A percentile compares a stretch with the other conserved stretches of the same genome.
These are phyloP conservation scores for Beta vulgaris DNA, from an alignment of 148 eudicot species.

Conservation along the genomic window DNA sequence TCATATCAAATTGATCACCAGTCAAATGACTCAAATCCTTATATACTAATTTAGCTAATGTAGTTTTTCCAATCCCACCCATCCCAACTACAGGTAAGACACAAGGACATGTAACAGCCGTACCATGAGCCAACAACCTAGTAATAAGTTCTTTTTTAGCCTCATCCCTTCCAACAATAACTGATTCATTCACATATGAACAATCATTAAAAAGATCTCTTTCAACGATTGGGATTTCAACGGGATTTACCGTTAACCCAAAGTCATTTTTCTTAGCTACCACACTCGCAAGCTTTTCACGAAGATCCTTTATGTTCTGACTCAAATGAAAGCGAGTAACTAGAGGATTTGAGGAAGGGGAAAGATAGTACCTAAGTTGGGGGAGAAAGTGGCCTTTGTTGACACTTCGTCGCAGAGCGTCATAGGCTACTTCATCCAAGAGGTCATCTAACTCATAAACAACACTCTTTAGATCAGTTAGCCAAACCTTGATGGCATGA, in stretches of 20 bases:
- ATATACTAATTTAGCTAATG: slow-evolving; percentile 29
- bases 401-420: background rate
- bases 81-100: slow-evolving; percentile 33
- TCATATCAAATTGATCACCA: slow-evolving; percentile 15
- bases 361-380: slow-evolving; percentile 22
- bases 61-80: slow-evolving; percentile 40
- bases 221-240: background rate
- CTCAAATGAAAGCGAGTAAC: slow-evolving; percentile 1
- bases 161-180: slow-evolving; percentile 28
- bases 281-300: slow-evolving; percentile 12
- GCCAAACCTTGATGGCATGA: slow-evolving; percentile 5
- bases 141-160: slow-evolving; percentile 13
- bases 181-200: background rate
- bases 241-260: no score
- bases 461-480: slow-evolving; percentile 2
- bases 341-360: slow-evolving; percentile 8
- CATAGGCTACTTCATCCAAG: slow-evolving; percentile 13
- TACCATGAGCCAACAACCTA: no score
- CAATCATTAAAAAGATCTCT: slow-evolving; percentile 21
- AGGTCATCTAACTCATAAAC: slow-evolving; percentile 7
- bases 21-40: no score
- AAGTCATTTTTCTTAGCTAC: slow-evolving; percentile 14
- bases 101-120: no score
- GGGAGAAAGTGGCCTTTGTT: background rate
- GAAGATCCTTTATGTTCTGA: slow-evolving; percentile 19